A percentile compares a stretch with the other conserved stretches of the same genome.
phyloP scores from a whole-genome alignment of 2,329 filamentous ascomycete genomes.

The Pseudogymnoascus sp. region DNA sequence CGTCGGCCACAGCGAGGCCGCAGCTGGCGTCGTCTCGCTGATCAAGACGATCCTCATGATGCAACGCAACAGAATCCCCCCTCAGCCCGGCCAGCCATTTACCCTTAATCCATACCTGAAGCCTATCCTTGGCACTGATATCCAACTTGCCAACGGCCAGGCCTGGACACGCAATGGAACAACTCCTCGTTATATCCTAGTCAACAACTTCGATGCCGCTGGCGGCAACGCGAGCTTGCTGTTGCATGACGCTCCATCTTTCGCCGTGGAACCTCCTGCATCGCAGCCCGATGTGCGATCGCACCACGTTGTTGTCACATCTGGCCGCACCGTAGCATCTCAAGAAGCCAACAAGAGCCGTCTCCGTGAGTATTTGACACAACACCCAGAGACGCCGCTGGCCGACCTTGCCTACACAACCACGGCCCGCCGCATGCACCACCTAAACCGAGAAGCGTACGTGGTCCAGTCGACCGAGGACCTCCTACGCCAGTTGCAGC shows the following conservation, averaged over 20 bases:
- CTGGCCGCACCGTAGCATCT: constrained; percentile 33
- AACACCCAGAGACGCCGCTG: constrained; percentile 15
- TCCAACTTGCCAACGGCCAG: background rate
- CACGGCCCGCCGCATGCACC: constrained; percentile 41
- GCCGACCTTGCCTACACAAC: constrained; percentile 33
- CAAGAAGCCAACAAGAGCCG: constrained; percentile 21
- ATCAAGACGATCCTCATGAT: constrained; percentile 9
- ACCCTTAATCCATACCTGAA: background rate
- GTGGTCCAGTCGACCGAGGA: background rate
- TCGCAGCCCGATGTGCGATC: constrained; percentile 30
- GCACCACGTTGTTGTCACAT: constrained; percentile 35
- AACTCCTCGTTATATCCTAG: background rate
- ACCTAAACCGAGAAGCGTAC: constrained; percentile 42
- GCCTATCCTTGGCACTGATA: background rate
- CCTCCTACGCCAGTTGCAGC: constrained; percentile 28
- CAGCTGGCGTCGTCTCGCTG: background rate
- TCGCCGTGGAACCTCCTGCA: constrained; percentile 21
- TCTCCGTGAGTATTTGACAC: constrained; percentile 11
- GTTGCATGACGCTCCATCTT: constrained; percentile 16
- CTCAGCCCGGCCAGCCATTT: background rate
- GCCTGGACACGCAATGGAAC: background rate
- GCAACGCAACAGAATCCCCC: background rate
- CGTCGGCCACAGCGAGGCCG: constrained; percentile 9
- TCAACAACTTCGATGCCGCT: constrained; percentile 41
- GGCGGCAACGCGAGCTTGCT: constrained; percentile 19